Evolutionary conservation across 2,329 filamentous ascomycete species (phyloP).

Genomic region (Exophiala oligosperma): DNA sequence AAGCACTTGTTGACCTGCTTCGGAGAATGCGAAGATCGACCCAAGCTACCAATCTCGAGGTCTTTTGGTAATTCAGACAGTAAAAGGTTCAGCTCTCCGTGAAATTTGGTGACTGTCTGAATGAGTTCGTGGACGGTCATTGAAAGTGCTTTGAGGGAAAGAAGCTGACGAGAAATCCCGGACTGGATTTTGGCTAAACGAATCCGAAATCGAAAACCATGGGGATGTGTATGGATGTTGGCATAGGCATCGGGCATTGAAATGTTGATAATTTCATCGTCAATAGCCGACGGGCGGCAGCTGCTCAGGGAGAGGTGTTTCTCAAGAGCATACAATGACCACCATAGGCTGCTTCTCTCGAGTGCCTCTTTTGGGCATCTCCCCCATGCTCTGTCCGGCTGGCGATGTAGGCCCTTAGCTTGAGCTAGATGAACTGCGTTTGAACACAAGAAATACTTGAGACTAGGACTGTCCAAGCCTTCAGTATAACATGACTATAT

Average conservation of each 20-base stretch:
- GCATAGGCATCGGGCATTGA: neutral
- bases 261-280: constrained; percentile 11
- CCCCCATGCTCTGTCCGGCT: constrained; percentile 10
- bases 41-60: constrained; percentile 3
- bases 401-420: constrained; percentile 11
- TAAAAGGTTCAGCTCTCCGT: constrained; percentile 5
- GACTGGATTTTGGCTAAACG: constrained; percentile 3
- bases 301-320: neutral
- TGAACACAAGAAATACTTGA: constrained; percentile 6
- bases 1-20: constrained; percentile 1
- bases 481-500: constrained; percentile 2
- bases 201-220: neutral
- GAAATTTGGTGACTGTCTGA: neutral
- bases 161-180: constrained; percentile 1
- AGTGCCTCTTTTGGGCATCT: constrained; percentile 3
- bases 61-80: constrained; percentile 2
- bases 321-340: constrained; percentile 7
- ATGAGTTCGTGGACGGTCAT: constrained; percentile 7
- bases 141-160: constrained; percentile 8
- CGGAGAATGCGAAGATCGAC: neutral
- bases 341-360: constrained; percentile 12
- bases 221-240: neutral
- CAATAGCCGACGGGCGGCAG: constrained; percentile 6
- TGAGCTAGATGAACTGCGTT: constrained; percentile 13
- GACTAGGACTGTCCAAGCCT: constrained; percentile 3